Evolutionary conservation across 192 early-diverging fungal genomes (phyloP).

Genomic region (Dispira parvispora): DNA sequence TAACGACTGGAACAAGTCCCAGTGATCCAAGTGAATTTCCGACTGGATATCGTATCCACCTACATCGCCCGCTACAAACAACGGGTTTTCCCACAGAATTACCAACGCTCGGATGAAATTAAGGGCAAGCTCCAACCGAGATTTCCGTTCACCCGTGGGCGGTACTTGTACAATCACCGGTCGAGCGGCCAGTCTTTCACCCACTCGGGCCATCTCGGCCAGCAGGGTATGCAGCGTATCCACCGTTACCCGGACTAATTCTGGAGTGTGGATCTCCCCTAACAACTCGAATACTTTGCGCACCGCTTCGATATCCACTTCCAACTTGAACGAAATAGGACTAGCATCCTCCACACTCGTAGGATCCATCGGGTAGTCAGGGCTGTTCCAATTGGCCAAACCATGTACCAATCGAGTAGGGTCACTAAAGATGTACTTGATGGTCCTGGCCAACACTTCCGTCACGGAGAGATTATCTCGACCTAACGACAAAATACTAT

Average conservation of each 20-base stretch:
- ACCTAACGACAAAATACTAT: background rate
- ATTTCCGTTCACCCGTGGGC: background rate
- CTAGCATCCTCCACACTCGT: background rate
- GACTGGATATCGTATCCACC: background rate
- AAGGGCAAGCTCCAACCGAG: background rate
- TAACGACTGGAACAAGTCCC: background rate
- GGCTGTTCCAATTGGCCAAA: background rate
- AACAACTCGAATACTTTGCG: background rate
- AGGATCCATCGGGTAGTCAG: background rate
- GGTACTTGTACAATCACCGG: background rate
- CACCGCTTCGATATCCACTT: background rate
- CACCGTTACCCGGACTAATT: background rate
- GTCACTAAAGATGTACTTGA: background rate
- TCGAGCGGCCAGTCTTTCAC: background rate
- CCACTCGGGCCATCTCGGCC: background rate
- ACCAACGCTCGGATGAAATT: background rate
- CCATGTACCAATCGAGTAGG: background rate
- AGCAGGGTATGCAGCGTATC: background rate
- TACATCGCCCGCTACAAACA: background rate
- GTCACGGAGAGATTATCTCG: background rate
- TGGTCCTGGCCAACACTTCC: background rate
- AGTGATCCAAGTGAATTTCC: background rate
- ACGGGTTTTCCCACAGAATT: conserved; percentile 6
- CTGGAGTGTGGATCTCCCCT: background rate
- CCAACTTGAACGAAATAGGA: background rate